These are phyloP conservation scores for Cyclostephanos tholiformis DNA, from an alignment of 108 stramenopile species.

Conservation along the genomic window DNA sequence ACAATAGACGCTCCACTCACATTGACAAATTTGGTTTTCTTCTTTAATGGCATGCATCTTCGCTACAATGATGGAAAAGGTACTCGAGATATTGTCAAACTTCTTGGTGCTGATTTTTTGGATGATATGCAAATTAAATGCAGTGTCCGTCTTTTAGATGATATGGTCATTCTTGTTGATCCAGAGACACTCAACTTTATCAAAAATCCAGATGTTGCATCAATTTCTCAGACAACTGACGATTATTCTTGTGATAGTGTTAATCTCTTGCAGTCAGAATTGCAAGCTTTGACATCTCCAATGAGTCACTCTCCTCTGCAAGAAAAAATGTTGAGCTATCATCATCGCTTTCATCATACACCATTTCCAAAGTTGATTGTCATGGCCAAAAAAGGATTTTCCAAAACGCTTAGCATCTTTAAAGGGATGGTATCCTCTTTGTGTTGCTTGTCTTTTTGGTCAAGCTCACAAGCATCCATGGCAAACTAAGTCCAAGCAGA, in stretches of 20 bases:
- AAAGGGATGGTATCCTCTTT: slow-evolving; percentile 14
- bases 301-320: slow-evolving; percentile 28
- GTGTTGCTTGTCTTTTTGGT: slow-evolving; percentile 28
- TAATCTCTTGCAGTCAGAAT: slow-evolving; percentile 1
- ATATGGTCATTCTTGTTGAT: no score
- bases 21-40: neutral
- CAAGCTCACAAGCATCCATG: slow-evolving; percentile 24
- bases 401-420: slow-evolving; percentile 16
- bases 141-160: neutral
- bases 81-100: no score
- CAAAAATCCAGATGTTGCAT: no score
- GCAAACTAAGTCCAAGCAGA: slow-evolving; percentile 9
- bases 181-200: slow-evolving; percentile 1
- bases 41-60: slow-evolving; percentile 2
- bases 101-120: no score
- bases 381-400: slow-evolving; percentile 13
- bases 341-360: slow-evolving; percentile 24
- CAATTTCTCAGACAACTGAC: neutral
- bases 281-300: no score
- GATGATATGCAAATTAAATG: slow-evolving; percentile 6
- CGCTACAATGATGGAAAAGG: slow-evolving; percentile 9
- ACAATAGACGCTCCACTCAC: no score
- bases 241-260: slow-evolving; percentile 8
- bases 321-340: slow-evolving; percentile 18
- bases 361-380: slow-evolving; percentile 10